Evolutionary conservation across 495 filamentous ascomycete genomes (phyloP).

Genomic region (Trichoderma asperelloides): DNA sequence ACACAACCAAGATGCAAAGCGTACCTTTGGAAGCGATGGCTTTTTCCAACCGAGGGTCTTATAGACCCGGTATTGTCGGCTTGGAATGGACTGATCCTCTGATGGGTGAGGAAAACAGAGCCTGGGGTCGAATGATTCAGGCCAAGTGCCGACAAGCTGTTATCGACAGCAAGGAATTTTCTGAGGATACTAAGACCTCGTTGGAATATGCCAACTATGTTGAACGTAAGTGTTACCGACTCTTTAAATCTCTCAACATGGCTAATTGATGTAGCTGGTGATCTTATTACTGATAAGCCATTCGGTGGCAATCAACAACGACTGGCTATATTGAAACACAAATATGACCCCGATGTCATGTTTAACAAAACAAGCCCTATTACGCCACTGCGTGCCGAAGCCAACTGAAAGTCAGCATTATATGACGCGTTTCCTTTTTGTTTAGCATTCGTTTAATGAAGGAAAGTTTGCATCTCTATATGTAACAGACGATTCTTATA

Average conservation of each 20-base stretch:
- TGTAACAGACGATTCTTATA: too few relatives aligned
- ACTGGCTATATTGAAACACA: not conserved
- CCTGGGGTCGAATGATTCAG: not conserved
- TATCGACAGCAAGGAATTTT: not conserved
- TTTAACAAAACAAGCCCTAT: not conserved
- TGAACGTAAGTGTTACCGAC: not conserved
- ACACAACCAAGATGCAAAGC: not conserved
- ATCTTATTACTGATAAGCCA: not conserved
- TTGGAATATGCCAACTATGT: constrained; percentile 1
- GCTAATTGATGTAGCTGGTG: not conserved
- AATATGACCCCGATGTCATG: not conserved
- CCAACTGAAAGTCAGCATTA: not conserved
- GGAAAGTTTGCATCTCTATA: too few relatives aligned
- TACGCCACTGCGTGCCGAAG: not conserved
- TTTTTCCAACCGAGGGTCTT: constrained; percentile 6
- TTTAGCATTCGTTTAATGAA: too few relatives aligned
- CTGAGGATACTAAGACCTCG: not conserved
- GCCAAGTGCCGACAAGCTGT: not conserved
- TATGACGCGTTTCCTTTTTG: not conserved
- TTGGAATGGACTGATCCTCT: constrained; percentile 3
- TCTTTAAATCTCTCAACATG: not conserved
- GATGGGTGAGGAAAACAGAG: constrained; percentile 3
- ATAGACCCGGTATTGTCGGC: not conserved
- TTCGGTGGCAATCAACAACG: not conserved
- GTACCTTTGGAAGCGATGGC: not conserved